A percentile compares a stretch with the other conserved stretches of the same genome.
Conservation (phyloP, 1,139 yeast genomes). For the Hyphopichia pseudoburtonii region DNA sequence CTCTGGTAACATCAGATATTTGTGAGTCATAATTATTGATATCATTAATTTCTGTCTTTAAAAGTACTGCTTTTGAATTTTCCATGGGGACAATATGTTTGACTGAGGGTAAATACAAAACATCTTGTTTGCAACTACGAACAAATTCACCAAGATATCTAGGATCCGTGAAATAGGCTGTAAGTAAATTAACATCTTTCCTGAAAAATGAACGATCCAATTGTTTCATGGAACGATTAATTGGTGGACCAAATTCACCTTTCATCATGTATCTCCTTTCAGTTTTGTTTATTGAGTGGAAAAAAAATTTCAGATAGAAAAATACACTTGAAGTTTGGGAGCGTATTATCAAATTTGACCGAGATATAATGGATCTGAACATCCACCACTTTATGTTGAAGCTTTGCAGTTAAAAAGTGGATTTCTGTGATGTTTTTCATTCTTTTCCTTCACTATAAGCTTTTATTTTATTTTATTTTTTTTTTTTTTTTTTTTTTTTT, state of each 20-base stretch:
- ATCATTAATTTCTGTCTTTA: conserved; percentile 51
- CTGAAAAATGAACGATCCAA: conserved; percentile 67
- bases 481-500: no score
- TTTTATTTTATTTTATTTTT: no score
- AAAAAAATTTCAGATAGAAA: conserved; percentile 3
- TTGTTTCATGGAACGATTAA: conserved; percentile 59
- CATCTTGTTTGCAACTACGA: conserved; percentile 52
- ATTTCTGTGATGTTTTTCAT: no score
- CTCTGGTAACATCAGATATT: conserved; percentile 43
- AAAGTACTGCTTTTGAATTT: conserved; percentile 59
- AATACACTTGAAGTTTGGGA: not conserved
- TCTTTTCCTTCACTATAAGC: no score
- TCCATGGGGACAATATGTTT: conserved; percentile 61
- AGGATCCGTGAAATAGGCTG: conserved; percentile 71
- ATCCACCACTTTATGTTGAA: no score
- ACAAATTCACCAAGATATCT: conserved; percentile 55
- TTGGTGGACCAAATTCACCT: conserved; percentile 59
- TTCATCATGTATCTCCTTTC: conserved; percentile 28
- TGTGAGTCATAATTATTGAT: conserved; percentile 35
- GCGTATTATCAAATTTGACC: not conserved
- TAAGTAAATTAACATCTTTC: conserved; percentile 56
- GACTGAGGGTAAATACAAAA: conserved; percentile 61
- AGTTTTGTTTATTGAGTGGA: conserved; percentile 23
- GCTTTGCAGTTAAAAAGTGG: no score
- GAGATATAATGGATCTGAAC: no score